Base-by-base conservation (phyloP, 768 basidiomycete species). In the Tulasnella sp. region DNA sequence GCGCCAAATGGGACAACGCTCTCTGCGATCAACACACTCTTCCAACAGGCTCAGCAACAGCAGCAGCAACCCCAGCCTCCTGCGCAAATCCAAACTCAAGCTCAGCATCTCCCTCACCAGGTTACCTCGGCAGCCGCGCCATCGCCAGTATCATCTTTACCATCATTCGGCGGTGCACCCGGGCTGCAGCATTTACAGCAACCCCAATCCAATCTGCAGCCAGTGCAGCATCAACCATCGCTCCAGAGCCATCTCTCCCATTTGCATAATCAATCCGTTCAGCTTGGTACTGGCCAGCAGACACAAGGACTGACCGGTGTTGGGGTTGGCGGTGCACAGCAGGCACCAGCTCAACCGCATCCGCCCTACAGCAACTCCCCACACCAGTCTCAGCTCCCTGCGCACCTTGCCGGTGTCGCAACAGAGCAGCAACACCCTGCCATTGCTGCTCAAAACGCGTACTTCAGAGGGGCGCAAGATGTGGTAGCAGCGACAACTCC, bases 31-130 rank as follows among this genome's bases (percentile, higher is more conserved):
- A 59, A 51, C 27, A 50, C 2, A 30, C 47, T 59, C 7, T 59
- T 51, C 56, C 56, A 59, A 47, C 56, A 59, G 19, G 55, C 55
- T 11, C 56, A 59, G 30, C 56, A 59, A 21, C 51, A 29, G 30
- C 56, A 59, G 27, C 51, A 29, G 11, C 51, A 53, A 21, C 27
- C 34, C 54, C 34, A 38, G 34, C 34, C 5, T 7, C 34, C 34
- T 15, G 7, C 34, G 34, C 34, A 38, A 38, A 38, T 38, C 5
- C 34, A 38, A 15, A 38, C 34, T 38, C 34, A 38, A 15, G 15
- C 34, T 38, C 34, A 38, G 34, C 34, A 38, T 38, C 24, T 56
- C 24, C 38, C 54, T 29, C 54, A 42, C 15, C 54, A 56, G 29
- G 41, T 48, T 7, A 48, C 45, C n/a, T 7, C 45, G 26, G 7